These are phyloP conservation scores for Coemansia sp. DNA, from an alignment of 192 early-diverging fungal genomes.

Conservation along the genomic window DNA sequence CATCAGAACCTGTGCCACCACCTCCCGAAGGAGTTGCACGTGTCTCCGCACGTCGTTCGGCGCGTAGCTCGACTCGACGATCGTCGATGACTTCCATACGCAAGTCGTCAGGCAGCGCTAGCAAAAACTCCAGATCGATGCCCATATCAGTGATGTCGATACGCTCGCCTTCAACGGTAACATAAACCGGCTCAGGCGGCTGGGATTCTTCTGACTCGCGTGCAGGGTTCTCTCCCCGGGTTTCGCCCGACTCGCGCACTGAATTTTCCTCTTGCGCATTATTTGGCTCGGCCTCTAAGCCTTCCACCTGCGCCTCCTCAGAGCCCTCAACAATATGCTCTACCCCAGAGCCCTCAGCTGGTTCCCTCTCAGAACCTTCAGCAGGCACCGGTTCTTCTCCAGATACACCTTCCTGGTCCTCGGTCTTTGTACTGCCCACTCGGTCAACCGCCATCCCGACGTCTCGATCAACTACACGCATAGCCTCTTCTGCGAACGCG, in stretches of 20 bases:
- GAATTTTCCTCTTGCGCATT: background rate
- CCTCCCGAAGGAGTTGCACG: slow-evolving; percentile 5
- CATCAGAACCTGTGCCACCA: slow-evolving; percentile 5
- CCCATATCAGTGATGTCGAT: slow-evolving; percentile 92
- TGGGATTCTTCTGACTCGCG: slow-evolving; percentile 22
- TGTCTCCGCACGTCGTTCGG: slow-evolving; percentile 15
- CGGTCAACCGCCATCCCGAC: slow-evolving; percentile 9
- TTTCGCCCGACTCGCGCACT: too few species aligned
- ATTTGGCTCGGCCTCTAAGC: background rate
- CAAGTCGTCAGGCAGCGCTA: slow-evolving; percentile 92
- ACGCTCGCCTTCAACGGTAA: slow-evolving; percentile 74
- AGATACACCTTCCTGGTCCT: background rate
- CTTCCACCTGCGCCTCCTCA: slow-evolving; percentile 15
- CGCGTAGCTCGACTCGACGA: slow-evolving; percentile 62
- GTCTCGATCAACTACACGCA: slow-evolving; percentile 11
- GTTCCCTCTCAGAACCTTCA: background rate
- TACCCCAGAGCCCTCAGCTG: background rate
- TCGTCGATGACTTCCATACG: slow-evolving; percentile 88
- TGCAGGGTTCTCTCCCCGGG: slow-evolving; percentile 7
- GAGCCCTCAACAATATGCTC: background rate
- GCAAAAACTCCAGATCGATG: slow-evolving; percentile 91
- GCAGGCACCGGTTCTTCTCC: slow-evolving; percentile 2
- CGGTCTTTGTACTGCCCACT: background rate
- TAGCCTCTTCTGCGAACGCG: slow-evolving; percentile 31
- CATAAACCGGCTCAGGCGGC: slow-evolving; percentile 39